phyloP scores from a whole-genome alignment of 202 grass and related monocot species.

The Setaria viridis region DNA sequence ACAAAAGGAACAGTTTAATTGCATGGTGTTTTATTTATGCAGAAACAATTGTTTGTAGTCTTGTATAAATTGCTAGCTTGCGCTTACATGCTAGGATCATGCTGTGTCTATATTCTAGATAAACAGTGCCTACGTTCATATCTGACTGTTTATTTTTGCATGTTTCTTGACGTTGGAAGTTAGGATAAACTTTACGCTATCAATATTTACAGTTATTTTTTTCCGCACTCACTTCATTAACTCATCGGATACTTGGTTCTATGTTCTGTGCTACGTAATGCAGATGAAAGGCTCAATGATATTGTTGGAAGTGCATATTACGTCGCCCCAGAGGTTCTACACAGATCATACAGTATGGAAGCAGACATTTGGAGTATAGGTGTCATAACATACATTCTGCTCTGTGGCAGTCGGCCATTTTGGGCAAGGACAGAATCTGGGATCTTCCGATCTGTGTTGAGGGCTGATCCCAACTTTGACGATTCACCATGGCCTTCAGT shows the following conservation, averaged over 20 bases:
- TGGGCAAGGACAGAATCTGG: slow-evolving; percentile 99
- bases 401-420: slow-evolving; percentile 96
- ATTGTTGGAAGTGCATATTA: slow-evolving; percentile 99
- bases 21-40: slow-evolving; percentile 17
- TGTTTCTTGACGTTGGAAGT: slow-evolving; percentile 10
- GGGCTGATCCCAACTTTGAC: slow-evolving; percentile 92
- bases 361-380: slow-evolving; percentile 99
- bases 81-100: slow-evolving; percentile 21
- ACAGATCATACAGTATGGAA: slow-evolving; percentile 97
- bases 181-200: slow-evolving; percentile 33
- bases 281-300: slow-evolving; percentile 99
- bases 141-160: slow-evolving; percentile 27
- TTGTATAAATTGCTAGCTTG: slow-evolving; percentile 8
- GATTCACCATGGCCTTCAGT: slow-evolving; percentile 95
- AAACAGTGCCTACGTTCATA: slow-evolving; percentile 18
- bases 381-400: slow-evolving; percentile 94
- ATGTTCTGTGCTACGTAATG: slow-evolving; percentile 44
- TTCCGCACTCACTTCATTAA: slow-evolving; percentile 11
- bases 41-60: slow-evolving; percentile 11
- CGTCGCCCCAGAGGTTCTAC: slow-evolving; percentile 94
- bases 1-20: background rate
- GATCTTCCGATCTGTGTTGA: slow-evolving; percentile 95
- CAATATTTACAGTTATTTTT: slow-evolving; percentile 7
- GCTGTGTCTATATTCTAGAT: slow-evolving; percentile 16
- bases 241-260: slow-evolving; percentile 29